A percentile compares a stretch with the other conserved stretches of the same genome.
Conservation (phyloP, 176 grass and related monocot genomes). For the Carex pumila region DNA sequence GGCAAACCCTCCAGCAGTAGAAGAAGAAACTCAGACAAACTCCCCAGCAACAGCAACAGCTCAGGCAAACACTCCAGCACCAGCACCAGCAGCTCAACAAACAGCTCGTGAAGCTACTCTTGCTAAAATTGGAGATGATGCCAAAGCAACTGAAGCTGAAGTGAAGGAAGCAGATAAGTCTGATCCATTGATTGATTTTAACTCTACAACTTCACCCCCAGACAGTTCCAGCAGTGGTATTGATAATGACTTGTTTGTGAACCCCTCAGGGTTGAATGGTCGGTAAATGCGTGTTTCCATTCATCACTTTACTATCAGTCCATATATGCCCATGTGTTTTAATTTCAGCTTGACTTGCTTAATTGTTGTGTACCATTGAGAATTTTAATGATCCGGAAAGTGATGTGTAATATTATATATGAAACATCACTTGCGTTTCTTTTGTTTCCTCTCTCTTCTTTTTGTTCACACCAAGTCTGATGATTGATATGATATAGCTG, state of each 20-base stretch:
- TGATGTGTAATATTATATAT: conserved; percentile 5
- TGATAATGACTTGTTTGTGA: conserved; percentile 61
- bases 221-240: conserved; percentile 43
- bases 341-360: conserved; percentile 4
- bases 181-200: background rate
- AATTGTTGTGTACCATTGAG: background rate
- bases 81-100: background rate
- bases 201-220: background rate
- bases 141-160: background rate
- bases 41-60: background rate
- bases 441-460: background rate
- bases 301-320: background rate
- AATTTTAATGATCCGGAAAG: background rate
- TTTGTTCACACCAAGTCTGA: background rate
- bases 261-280: conserved; percentile 62
- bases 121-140: background rate
- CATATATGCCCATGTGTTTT: background rate
- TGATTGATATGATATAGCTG: background rate
- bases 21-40: background rate
- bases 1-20: conserved; percentile 40
- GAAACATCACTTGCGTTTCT: background rate
- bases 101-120: background rate
- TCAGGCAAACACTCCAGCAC: background rate
- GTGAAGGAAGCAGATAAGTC: background rate
- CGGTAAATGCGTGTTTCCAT: conserved; percentile 33